Percentiles rank a stretch among this genome's conserved stretches.
Evolutionary conservation across 2,329 filamentous ascomycete genomes (phyloP).

Genomic region (Aspergillus intermedius): DNA sequence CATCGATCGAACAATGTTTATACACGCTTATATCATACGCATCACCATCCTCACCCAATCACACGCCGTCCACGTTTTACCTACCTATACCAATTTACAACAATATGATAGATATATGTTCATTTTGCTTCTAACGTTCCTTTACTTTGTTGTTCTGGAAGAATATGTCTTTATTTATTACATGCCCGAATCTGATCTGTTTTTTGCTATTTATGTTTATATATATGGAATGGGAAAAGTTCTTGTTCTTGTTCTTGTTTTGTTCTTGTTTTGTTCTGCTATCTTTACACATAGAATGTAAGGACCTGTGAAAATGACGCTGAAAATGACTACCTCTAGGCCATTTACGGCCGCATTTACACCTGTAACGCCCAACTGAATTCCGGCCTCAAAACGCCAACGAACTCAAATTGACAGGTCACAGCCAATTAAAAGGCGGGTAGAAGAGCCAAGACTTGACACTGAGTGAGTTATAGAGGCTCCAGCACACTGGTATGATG

Average conservation of each 20-base stretch:
- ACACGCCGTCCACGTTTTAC: conserved; percentile 15
- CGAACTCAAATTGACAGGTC: too few species aligned
- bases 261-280: not conserved
- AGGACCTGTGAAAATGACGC: too few species aligned
- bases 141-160: conserved; percentile 3
- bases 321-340: too few species aligned
- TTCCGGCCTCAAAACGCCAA: too few species aligned
- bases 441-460: too few species aligned
- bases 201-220: not conserved
- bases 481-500: too few species aligned
- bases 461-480: too few species aligned
- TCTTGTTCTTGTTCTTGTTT: not conserved
- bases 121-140: conserved; percentile 15
- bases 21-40: conserved; percentile 4
- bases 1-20: not conserved
- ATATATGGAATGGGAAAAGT: not conserved
- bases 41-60: conserved; percentile 1
- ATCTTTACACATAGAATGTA: not conserved
- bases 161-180: not conserved
- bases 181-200: not conserved
- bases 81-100: not conserved
- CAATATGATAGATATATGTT: conserved; percentile 23
- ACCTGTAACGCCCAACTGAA: too few species aligned
- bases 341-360: too few species aligned
- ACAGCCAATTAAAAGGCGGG: too few species aligned